These are phyloP conservation scores for Geranium rotundifolium DNA, from an alignment of 345 rosid species.

Conservation along the genomic window DNA sequence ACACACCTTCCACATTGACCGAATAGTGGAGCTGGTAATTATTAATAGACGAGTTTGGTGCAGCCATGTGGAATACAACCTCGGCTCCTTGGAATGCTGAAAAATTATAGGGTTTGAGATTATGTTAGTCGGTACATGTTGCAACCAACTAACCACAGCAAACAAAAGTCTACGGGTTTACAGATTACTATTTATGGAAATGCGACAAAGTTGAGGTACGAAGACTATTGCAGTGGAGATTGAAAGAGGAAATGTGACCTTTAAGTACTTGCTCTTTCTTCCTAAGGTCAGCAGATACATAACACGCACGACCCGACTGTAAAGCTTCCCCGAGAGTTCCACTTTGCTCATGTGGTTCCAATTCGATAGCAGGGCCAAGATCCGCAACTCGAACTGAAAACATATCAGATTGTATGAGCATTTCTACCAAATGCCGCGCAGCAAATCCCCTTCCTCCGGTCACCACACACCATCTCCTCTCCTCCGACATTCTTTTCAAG, in stretches of 20 bases:
- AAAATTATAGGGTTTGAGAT: conserved; percentile 3
- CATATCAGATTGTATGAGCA: conserved; percentile 41
- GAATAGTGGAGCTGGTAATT: conserved; percentile 66
- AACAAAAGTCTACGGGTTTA: no score
- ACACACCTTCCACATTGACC: conserved; percentile 79
- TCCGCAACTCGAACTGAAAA: conserved; percentile 66
- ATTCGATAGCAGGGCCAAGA: conserved; percentile 43
- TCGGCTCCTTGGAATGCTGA: conserved; percentile 66
- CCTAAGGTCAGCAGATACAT: conserved; percentile 61
- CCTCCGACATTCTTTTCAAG: conserved; percentile 15
- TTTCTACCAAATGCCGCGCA: conserved; percentile 79
- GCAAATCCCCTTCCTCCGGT: conserved; percentile 94
- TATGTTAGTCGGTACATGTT: background rate
- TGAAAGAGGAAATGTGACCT: conserved; percentile 26
- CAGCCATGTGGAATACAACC: conserved; percentile 93
- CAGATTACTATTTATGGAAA: background rate
- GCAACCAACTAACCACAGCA: no score
- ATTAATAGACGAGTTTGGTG: conserved; percentile 88
- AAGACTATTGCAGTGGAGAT: background rate
- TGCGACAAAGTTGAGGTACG: background rate
- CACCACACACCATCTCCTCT: conserved; percentile 65
- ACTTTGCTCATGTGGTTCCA: conserved; percentile 45
- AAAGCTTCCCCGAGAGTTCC: conserved; percentile 63
- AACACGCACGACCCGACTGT: conserved; percentile 48
- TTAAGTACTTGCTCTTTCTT: conserved; percentile 53